Evolutionary conservation across 768 basidiomycete genomes (phyloP).

Genomic region (Podaxis sp.): DNA sequence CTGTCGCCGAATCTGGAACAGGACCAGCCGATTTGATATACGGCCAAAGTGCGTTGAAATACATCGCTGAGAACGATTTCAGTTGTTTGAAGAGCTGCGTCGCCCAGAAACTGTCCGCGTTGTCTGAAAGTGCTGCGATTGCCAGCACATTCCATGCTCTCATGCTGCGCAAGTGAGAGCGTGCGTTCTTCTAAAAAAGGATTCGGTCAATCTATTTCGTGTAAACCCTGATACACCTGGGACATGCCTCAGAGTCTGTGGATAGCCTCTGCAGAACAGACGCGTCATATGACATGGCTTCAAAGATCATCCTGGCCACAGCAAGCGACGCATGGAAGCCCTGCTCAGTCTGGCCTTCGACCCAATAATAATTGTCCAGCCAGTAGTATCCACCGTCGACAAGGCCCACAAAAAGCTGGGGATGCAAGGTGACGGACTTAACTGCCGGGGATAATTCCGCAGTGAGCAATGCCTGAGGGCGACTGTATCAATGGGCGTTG

Average conservation of each 20-base stretch:
- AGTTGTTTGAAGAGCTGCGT: conserved; percentile 50
- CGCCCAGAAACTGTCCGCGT: conserved; percentile 32
- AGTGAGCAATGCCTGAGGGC: conserved; percentile 10
- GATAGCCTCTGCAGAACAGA: conserved; percentile 38
- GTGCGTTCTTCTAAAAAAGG: conserved; percentile 1
- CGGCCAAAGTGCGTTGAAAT: conserved; percentile 44
- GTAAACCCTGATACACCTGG: not conserved
- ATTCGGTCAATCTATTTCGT: conserved; percentile 13
- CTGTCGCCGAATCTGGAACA: conserved; percentile 43
- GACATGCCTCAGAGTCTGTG: conserved; percentile 38
- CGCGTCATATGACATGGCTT: conserved; percentile 44
- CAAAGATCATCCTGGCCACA: conserved; percentile 53
- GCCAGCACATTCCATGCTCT: conserved; percentile 68
- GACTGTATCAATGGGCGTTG: not conserved
- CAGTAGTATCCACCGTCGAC: conserved; percentile 54
- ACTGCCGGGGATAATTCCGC: conserved; percentile 21
- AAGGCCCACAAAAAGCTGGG: conserved; percentile 24
- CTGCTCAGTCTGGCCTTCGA: conserved; percentile 44
- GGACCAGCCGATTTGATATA: conserved; percentile 37
- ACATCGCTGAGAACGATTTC: conserved; percentile 45
- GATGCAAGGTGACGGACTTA: not conserved
- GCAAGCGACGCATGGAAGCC: conserved; percentile 54
- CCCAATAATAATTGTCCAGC: conserved; percentile 49
- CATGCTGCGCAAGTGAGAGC: conserved; percentile 33
- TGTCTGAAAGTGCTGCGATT: conserved; percentile 50